Conservation (phyloP, 2,329 filamentous ascomycete genomes). For the Cladophialophora exuberans region DNA sequence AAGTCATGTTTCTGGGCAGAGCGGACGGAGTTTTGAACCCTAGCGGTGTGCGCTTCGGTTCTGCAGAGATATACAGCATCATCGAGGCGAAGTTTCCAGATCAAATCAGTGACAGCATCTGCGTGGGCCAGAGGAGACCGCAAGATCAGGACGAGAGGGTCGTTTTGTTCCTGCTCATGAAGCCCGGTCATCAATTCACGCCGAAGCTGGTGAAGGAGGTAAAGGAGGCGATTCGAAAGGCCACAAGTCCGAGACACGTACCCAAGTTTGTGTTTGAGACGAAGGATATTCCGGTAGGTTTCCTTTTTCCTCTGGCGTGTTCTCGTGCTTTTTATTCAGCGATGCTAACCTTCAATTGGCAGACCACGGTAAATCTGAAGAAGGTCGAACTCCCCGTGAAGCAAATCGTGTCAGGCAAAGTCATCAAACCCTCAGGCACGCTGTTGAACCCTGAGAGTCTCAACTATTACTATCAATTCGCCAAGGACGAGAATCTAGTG, state of each 20-base stretch:
- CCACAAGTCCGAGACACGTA: slow-evolving; percentile 73
- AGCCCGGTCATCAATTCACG: slow-evolving; percentile 61
- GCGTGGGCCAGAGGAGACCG: slow-evolving; percentile 74
- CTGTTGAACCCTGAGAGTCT: slow-evolving; percentile 75
- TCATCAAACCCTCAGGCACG: slow-evolving; percentile 74
- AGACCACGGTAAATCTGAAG: slow-evolving; percentile 82
- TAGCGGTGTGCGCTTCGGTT: slow-evolving; percentile 86
- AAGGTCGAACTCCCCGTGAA: slow-evolving; percentile 86
- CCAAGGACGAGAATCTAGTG: slow-evolving; percentile 63
- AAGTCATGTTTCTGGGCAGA: slow-evolving; percentile 68
- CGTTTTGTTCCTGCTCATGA: slow-evolving; percentile 64
- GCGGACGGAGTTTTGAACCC: slow-evolving; percentile 67
- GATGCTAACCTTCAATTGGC: too few relatives aligned
- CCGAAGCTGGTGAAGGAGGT: slow-evolving; percentile 60
- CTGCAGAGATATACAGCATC: slow-evolving; percentile 96
- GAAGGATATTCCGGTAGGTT: slow-evolving; percentile 71
- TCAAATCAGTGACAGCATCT: slow-evolving; percentile 71
- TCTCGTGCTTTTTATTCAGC: too few relatives aligned
- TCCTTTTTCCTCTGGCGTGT: background rate
- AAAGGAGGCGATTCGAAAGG: slow-evolving; percentile 66
- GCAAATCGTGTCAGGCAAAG: slow-evolving; percentile 76
- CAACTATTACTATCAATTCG: slow-evolving; percentile 78
- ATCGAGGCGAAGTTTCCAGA: slow-evolving; percentile 63
- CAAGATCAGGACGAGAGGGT: slow-evolving; percentile 61
- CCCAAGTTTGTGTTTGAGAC: slow-evolving; percentile 80